Base-by-base conservation (phyloP, 2,329 filamentous ascomycete genomes). In the Exophiala sideris region DNA sequence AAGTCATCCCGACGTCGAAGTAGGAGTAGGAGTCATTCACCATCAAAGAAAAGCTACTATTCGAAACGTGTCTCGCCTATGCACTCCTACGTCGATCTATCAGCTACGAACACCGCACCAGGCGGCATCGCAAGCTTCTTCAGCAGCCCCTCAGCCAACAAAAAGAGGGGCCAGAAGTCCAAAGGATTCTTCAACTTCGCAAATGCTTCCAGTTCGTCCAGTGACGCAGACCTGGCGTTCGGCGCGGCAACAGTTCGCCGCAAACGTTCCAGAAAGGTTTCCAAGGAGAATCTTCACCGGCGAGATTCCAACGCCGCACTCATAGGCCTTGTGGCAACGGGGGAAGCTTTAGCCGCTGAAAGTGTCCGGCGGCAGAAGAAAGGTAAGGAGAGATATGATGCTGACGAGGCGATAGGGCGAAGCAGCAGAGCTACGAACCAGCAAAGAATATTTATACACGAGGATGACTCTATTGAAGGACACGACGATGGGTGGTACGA, bases 201-300 rank as follows among this genome's bases (percentile, higher is more conserved):
- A 50, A 86, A 84, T 63, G 85, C 81, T 1, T 88, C 84, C 1
- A 85, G 82, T 2, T 87, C 84, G 0, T 86, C 84, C 1, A 75
- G 87, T 50, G 83, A 87, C 67, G 82, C 80, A 16, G 86, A 89
- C 65, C 71, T 88, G 56, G 85, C 85, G 8, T 88, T 87, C 65
- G 85, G 85, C 8, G 77, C 73, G 50, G 84, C 83, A 12, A 85
- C 69, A 34, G 55, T 71, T 2, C 69, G 66, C 34, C 69, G 68
- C 38, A 57, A 64, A 48, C 52, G 53, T 11, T 65, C 62, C 44
- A 76, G 62, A 18, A 65, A 62, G 51, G 52, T 48, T 12, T 49
- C 60, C 48, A 36, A 66, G 56, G 52, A 68, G 52, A 45, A 16
- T 40, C 8, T 46, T 32, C 34, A 34, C 35, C 54, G 62, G 5